Conservation (phyloP, 2,329 filamentous ascomycete species). For the Cryphonectria radicalis region DNA sequence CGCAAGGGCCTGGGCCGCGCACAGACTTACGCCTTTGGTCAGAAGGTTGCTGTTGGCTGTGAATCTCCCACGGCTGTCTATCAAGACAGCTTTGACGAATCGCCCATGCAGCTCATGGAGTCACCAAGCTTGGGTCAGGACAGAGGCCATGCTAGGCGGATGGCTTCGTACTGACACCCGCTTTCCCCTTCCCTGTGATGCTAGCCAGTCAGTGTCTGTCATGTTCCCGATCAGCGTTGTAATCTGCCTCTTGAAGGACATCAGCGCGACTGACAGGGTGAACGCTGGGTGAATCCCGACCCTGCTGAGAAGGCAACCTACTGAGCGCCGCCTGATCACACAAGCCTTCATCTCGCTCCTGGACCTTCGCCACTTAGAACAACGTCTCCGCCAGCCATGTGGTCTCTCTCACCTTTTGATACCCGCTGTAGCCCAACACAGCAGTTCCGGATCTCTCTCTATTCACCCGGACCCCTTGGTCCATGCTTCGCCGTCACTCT, state of each 20-base stretch:
- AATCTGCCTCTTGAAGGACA: neutral
- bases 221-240: slow-evolving; percentile 1
- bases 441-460: slow-evolving; percentile 8
- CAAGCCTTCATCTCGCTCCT: neutral
- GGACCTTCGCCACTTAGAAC: slow-evolving; percentile 1
- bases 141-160: slow-evolving; percentile 60
- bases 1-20: slow-evolving; percentile 84
- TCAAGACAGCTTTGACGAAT: slow-evolving; percentile 46
- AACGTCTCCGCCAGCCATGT: neutral
- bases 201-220: slow-evolving; percentile 3
- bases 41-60: slow-evolving; percentile 61
- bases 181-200: slow-evolving; percentile 3
- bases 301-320: neutral
- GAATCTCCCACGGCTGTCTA: slow-evolving; percentile 63
- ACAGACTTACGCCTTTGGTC: slow-evolving; percentile 93
- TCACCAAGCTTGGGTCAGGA: slow-evolving; percentile 52
- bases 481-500: slow-evolving; percentile 20
- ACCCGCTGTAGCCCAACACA: slow-evolving; percentile 12
- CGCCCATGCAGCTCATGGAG: slow-evolving; percentile 48
- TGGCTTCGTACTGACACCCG: slow-evolving; percentile 58
- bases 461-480: slow-evolving; percentile 5
- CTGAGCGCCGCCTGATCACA: neutral
- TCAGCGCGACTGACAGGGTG: neutral
- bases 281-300: neutral
- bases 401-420: slow-evolving; percentile 18